Base-by-base conservation (phyloP, 805 yeast species). In the Ogataea polymorpha region DNA sequence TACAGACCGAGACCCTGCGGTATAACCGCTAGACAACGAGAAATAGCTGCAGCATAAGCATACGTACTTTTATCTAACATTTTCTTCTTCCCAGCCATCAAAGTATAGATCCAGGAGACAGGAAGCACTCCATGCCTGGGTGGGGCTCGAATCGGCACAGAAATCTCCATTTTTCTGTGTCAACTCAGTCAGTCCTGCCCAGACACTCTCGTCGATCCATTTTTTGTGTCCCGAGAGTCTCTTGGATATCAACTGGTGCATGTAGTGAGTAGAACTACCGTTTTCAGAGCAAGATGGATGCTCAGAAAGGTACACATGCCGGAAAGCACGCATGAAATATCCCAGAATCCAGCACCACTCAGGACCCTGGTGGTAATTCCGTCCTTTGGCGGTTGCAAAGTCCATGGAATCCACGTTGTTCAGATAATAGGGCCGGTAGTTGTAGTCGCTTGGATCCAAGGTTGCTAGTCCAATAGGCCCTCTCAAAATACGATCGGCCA, bases 331-430 rank as follows among this genome's bases (percentile, higher is more conserved):
- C 50, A 93, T 65, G 58, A 88, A 91, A 62, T 79, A 89, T 3
- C 99, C 99, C 18, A 74, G 72, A 44, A 80, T 76, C 97, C 97
- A 91, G 24, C 86, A 85, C 99, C 99, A 91, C 60, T 93, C 99
- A 2, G 99, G 99, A 2, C 99, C 99, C 66, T 91, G 98, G 63
- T 91, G 99, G 61, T 91, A 91, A 65, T 93, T 93, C 55, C 98
- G 77, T 23, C 99, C 99, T 64, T 89, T 88, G 2, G 97, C 74
- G 0, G 97, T 89, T 1, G 95, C 88, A 72, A 89, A 93, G 62
- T 91, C 96, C 4, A 74, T 78, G 39, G 77, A 78, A 55, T 91
- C 98, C 29, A 76, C 83, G 35, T 88, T 67, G 60, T 91, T 93
- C 56, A 70, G 70, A 63, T 91, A 91, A 65, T 86, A 78, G 2